Percentiles rank a stretch among this genome's conserved stretches.
These are phyloP conservation scores for Orbilia brochopaga DNA, from an alignment of 2,329 filamentous ascomycete species.

Conservation along the genomic window DNA sequence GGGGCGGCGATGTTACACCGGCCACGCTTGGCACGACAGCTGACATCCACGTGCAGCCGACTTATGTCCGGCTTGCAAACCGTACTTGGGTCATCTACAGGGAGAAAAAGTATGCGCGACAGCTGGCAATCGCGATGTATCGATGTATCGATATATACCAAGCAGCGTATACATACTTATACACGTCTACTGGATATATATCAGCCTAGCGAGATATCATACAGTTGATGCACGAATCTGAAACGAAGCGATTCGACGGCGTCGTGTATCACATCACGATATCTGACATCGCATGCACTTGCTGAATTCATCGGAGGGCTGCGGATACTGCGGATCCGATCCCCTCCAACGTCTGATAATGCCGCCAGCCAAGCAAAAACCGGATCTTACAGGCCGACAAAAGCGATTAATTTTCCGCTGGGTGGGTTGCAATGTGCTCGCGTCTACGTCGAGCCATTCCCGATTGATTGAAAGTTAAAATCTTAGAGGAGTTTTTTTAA, in stretches of 20 bases:
- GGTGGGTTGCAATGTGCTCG: too few species aligned
- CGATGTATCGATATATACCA: too few species aligned
- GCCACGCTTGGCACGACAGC: neutral
- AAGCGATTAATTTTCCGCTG: too few species aligned
- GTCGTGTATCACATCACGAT: slow-evolving; percentile 14
- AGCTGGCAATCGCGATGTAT: neutral
- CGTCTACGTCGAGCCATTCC: too few species aligned
- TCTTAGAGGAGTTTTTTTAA: too few species aligned
- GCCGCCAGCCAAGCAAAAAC: too few species aligned
- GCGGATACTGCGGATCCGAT: neutral
- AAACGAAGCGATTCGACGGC: slow-evolving; percentile 23
- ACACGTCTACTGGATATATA: too few species aligned
- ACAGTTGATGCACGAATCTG: slow-evolving; percentile 21
- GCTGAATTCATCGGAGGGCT: neutral
- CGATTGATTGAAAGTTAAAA: too few species aligned
- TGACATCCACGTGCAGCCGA: neutral
- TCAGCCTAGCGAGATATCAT: neutral
- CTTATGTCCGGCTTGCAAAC: neutral
- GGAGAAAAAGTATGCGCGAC: neutral
- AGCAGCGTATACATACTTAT: too few species aligned
- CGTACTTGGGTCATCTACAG: neutral
- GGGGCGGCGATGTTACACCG: neutral
- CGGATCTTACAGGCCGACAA: too few species aligned
- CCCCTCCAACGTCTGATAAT: too few species aligned
- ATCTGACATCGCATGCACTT: slow-evolving; percentile 1